Conservation (phyloP, 352 stramenopile genomes). For the Pythium oligandrum region DNA sequence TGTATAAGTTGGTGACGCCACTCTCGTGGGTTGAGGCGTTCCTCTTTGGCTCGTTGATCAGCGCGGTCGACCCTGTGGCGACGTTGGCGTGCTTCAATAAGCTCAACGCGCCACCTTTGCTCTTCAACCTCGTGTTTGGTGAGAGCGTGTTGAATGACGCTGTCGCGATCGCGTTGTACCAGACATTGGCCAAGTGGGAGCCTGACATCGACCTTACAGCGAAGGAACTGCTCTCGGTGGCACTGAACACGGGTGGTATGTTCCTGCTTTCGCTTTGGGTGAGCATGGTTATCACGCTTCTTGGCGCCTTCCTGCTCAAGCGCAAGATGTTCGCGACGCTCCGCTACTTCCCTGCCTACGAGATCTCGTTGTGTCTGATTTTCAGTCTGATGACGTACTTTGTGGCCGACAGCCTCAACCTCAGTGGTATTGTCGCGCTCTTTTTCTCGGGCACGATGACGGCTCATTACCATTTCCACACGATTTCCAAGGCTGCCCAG, state of each 20-base stretch:
- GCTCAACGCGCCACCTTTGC: conserved; percentile 72
- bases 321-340: conserved; percentile 62
- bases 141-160: conserved; percentile 95
- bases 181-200: conserved; percentile 89
- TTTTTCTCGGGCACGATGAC: conserved; percentile 92
- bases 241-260: conserved; percentile 66
- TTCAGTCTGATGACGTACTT: conserved; percentile 87
- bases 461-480: conserved; percentile 86
- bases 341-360: conserved; percentile 79
- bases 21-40: conserved; percentile 90
- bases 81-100: conserved; percentile 92
- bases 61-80: conserved; percentile 91
- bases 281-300: conserved; percentile 62
- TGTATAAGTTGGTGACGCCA: conserved; percentile 55
- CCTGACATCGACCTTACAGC: conserved; percentile 60
- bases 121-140: conserved; percentile 96
- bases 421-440: conserved; percentile 92
- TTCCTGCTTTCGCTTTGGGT: conserved; percentile 75
- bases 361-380: conserved; percentile 84
- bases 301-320: conserved; percentile 75
- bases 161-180: conserved; percentile 91
- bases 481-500: conserved; percentile 73
- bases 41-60: conserved; percentile 91
- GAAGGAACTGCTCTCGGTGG: conserved; percentile 57
- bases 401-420: conserved; percentile 62